Evolutionary conservation across 768 basidiomycete genomes (phyloP), one percentile per base, ranked within the genome.

Genomic region (Candolleomyces eurysporus): DNA sequence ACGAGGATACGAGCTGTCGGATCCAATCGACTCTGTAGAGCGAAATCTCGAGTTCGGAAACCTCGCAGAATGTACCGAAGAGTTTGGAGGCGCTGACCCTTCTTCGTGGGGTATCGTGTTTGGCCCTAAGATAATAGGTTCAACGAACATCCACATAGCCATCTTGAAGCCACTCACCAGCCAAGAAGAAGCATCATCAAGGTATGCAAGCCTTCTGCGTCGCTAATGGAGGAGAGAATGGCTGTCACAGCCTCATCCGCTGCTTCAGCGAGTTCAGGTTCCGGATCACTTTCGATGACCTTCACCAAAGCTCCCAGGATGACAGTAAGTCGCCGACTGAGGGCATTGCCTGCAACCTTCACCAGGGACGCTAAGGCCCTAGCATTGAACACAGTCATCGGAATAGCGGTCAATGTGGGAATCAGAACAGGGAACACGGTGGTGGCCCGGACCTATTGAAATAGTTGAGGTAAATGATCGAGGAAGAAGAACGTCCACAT

Each of bases 351-450:
- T 43, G 97, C 97, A 11, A 98, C 97, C 0, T 92, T 91, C 14
- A 98, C 94, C 43, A 99, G 82, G 0, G 95, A 89, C 2, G 89
- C 90, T 10, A 98, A 78, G 2, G 96, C 97, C 5, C 89, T 87
- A 17, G 92, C 93, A 69, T 98, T 98, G 87, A 98, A 98, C 9
- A 90, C 86, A 3, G 95, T 88, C 85, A 98, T 96, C 0, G 96
- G 97, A 7, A 84, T 84, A 5, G 91, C 85, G 45, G 92, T 95
- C 62, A 99, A 79, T 0, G 95, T 96, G 0, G 96, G 97, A 61
- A 99, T 93, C 59, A 98, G 79, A 19, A 98, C 92, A 0, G 97
- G 97, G 92, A 98, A 98, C 43, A 98, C 95, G 10, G 92, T 94
- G 45, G 89, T 83, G 14, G 96, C 93, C 43, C 96, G 93, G 66